Evolutionary conservation across 1,284 basidiomycete genomes (phyloP), one percentile per base, ranked within the genome.

Genomic region (Megacollybia platyphylla): DNA sequence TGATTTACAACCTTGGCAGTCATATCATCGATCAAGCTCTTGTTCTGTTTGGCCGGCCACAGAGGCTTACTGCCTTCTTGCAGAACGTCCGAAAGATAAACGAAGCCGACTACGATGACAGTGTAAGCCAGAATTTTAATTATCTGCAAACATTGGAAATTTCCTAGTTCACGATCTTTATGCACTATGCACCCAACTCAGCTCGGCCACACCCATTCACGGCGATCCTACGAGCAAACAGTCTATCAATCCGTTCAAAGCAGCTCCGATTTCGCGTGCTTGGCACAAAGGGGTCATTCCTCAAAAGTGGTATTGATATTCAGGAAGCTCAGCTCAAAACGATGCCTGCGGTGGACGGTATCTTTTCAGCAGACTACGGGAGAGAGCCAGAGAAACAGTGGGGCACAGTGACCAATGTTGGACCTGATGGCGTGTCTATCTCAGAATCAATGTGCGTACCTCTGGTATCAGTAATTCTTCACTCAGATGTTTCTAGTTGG

Each of bases 21-120:
- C 80, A 84, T 56, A 59, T 80, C 45, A 76, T 91, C 52, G 88
- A 92, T 61, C 87, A 91, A 59, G 68, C 76, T 5, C 64, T 91
- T 24, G 64, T 69, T 8, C 68, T 92, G 37, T 91, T 91, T 54
- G 89, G 88, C 31, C 66, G 75, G 41, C 88, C 89, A 0, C 56
- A 70, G 28, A 74, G 63, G 45, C 61, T 91, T 26, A 86, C 81
- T 3, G 82, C 76, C 0, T 73, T 84, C 52, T 63, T 79, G 20
- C 72, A 79, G 52, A 88, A 88, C 54, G 60, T 73, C 35, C 70
- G 84, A 40, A 72, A 73, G 9, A 56, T 83, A 37, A 82, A 82
- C 7, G 63, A 68, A 51, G 66, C 70, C 3, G 66, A 75, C 20
- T 75, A 87, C 9, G 79, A 84, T 51, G 86, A 87, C 57, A 70